These are phyloP conservation scores for Colletotrichum sp. DNA, from an alignment of 2,329 filamentous ascomycete species.

Conservation along the genomic window DNA sequence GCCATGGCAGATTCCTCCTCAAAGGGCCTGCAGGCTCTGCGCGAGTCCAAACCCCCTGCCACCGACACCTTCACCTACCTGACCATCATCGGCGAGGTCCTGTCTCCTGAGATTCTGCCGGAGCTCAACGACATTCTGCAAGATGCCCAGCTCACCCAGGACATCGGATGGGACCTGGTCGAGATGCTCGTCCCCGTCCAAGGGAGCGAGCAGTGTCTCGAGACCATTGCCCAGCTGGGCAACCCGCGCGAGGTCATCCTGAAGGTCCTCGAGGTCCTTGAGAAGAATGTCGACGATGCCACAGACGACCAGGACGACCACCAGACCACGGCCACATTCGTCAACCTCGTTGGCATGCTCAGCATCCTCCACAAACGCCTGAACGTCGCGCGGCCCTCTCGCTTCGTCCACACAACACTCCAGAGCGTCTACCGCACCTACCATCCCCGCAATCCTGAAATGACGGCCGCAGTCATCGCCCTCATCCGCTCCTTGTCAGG, in stretches of 20 bases:
- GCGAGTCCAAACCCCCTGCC: conserved; percentile 53
- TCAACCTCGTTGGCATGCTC: conserved; percentile 72
- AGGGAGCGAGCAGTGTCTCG: conserved; percentile 71
- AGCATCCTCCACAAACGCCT: conserved; percentile 75
- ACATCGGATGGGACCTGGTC: conserved; percentile 86
- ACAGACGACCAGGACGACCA: conserved; percentile 41
- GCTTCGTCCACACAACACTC: conserved; percentile 79
- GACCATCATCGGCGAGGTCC: conserved; percentile 76
- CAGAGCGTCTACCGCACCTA: conserved; percentile 73
- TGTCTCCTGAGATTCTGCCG: conserved; percentile 70
- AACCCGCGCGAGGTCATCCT: conserved; percentile 84
- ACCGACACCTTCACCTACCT: conserved; percentile 78
- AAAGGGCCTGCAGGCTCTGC: conserved; percentile 48
- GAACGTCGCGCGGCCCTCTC: conserved; percentile 77
- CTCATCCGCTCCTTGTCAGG: conserved; percentile 73
- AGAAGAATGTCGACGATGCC: conserved; percentile 51
- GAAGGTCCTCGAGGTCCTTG: conserved; percentile 77
- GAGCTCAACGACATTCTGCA: conserved; percentile 71
- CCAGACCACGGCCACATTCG: conserved; percentile 58
- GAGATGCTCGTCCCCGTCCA: conserved; percentile 73
- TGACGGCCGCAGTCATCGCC: conserved; percentile 72
- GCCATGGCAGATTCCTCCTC: conserved; percentile 34
- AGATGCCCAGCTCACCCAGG: conserved; percentile 70
- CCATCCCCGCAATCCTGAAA: conserved; percentile 65
- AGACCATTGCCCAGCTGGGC: conserved; percentile 75